Conservation (phyloP, 805 yeast genomes). For the Tetrapisispora taiwanensis region DNA sequence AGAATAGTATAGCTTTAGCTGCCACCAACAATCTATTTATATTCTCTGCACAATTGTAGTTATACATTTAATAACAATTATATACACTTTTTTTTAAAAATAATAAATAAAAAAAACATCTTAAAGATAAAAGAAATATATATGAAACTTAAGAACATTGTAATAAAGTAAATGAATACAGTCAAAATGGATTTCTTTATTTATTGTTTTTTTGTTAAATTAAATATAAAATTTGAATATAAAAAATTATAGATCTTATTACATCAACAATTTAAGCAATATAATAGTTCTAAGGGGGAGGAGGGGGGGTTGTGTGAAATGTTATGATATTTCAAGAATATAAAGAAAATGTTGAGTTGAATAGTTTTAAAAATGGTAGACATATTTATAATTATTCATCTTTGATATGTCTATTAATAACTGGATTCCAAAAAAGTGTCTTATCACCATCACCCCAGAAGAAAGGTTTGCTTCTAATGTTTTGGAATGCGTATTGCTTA, state of each 20-base stretch:
- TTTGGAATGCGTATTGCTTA: constrained; percentile 79
- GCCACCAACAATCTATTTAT: constrained; percentile 92
- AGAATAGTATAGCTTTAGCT: constrained; percentile 94
- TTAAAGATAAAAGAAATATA: too few species aligned
- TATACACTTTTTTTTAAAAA: not conserved
- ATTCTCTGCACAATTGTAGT: constrained; percentile 48
- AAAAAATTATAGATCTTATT: not conserved
- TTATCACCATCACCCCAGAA: constrained; percentile 99
- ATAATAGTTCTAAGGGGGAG: too few species aligned
- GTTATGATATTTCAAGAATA: too few species aligned
- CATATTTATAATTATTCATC: too few species aligned
- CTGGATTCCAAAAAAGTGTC: constrained; percentile 93
- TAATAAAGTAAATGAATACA: too few species aligned
- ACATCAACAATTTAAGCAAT: not conserved
- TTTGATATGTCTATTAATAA: constrained; percentile 74
- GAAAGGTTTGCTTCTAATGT: constrained; percentile 76
- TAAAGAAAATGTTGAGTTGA: too few species aligned
- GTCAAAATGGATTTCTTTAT: too few species aligned
- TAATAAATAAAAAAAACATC: not conserved
- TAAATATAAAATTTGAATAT: not conserved
- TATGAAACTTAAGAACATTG: too few species aligned
- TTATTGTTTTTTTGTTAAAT: too few species aligned
- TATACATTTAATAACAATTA: not conserved
- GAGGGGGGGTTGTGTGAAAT: too few species aligned
- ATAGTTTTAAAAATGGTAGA: too few species aligned